Conservation (phyloP, 257 asterid genomes). For the Primulina tabacum region DNA sequence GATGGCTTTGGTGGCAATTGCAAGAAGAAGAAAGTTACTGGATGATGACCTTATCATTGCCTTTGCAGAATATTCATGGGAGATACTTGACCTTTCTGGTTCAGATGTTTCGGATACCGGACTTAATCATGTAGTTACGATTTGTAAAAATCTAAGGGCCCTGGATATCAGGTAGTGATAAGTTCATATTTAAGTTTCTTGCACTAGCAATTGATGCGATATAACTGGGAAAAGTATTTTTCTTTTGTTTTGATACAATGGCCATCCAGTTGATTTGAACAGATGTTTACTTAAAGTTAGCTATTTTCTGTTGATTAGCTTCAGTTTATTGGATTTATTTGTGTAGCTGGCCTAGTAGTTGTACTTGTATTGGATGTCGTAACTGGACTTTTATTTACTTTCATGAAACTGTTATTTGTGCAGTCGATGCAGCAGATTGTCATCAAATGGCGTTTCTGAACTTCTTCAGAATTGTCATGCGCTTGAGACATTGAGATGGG, state of each 20-base stretch:
- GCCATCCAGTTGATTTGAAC: conserved; percentile 15
- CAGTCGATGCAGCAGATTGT: conserved; percentile 72
- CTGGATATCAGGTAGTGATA: conserved; percentile 71
- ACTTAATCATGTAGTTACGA: conserved; percentile 46
- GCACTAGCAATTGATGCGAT: neutral
- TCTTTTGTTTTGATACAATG: neutral
- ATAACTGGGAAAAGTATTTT: neutral
- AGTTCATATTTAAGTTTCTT: conserved; percentile 12
- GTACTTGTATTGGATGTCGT: neutral
- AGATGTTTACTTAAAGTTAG: neutral
- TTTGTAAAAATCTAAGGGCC: conserved; percentile 57
- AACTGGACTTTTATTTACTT: conserved; percentile 11
- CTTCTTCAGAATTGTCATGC: conserved; percentile 66
- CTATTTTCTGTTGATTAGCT: neutral
- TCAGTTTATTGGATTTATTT: neutral
- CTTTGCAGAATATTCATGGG: conserved; percentile 79
- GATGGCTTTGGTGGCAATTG: conserved; percentile 80
- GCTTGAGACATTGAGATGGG: conserved; percentile 91
- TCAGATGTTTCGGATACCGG: conserved; percentile 80
- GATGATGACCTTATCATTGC: conserved; percentile 62
- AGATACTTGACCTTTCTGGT: conserved; percentile 70
- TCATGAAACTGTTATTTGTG: conserved; percentile 20
- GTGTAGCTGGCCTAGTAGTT: neutral
- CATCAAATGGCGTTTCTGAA: conserved; percentile 64
- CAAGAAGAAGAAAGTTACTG: conserved; percentile 78